phyloP scores from a whole-genome alignment of 176 grass and related monocot genomes.

The Zea luxurians region DNA sequence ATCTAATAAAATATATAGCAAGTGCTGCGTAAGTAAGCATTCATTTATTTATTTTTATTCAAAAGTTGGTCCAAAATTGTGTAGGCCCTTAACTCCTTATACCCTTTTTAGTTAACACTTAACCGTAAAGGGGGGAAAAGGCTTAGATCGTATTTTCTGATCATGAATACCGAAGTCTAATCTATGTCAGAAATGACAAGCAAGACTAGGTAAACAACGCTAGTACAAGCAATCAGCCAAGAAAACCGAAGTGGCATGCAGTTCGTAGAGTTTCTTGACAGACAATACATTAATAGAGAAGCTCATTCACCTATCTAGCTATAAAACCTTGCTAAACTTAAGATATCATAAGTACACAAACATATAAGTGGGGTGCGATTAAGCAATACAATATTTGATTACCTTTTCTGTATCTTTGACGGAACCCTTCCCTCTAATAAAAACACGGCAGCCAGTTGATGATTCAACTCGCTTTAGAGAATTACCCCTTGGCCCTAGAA shows the following conservation, averaged over 20 bases:
- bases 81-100: not conserved
- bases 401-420: constrained; percentile 88
- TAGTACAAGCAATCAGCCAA: no score
- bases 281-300: not conserved
- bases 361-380: not conserved
- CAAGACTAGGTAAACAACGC: no score
- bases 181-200: not conserved
- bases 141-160: not conserved
- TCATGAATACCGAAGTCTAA: not conserved
- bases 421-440: constrained; percentile 81
- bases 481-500: constrained; percentile 77
- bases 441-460: constrained; percentile 84
- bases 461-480: constrained; percentile 83
- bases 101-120: not conserved
- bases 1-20: not conserved
- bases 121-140: no score
- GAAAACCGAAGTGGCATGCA: not conserved
- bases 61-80: not conserved
- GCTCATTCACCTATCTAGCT: not conserved
- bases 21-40: not conserved
- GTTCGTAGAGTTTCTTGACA: not conserved
- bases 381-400: constrained; percentile 4
- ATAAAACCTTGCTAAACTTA: constrained; percentile 6
- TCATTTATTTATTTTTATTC: not conserved
- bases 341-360: constrained; percentile 9